phyloP scores from a whole-genome alignment of 106 monocot species.

The Acorus gramineus region DNA sequence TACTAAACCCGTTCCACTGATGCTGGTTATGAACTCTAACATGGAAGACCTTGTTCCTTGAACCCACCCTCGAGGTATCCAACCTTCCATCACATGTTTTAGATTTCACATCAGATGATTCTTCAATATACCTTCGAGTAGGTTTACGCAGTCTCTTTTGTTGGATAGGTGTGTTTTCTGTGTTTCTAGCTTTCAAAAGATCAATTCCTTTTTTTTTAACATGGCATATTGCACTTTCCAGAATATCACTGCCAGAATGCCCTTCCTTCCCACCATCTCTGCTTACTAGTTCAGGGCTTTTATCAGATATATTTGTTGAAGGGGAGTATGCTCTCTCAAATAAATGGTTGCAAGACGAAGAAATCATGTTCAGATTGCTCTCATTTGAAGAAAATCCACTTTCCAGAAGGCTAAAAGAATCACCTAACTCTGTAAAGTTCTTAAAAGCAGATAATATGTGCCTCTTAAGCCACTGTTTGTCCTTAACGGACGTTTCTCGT shows the following conservation, averaged over 20 bases:
- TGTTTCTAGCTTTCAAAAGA: not conserved
- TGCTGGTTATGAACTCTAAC: not conserved
- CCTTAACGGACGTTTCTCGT: slow-evolving; percentile 21
- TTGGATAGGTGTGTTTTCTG: slow-evolving; percentile 7
- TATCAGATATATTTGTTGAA: slow-evolving; percentile 10
- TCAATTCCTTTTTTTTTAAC: slow-evolving; percentile 1
- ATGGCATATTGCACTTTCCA: not conserved
- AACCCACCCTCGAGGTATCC: not conserved
- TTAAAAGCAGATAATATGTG: slow-evolving; percentile 25
- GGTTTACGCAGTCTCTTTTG: slow-evolving; percentile 42
- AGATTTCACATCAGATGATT: slow-evolving; percentile 29
- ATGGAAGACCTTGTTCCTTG: not conserved
- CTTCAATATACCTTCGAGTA: slow-evolving; percentile 46
- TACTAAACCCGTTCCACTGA: not conserved
- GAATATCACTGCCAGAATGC: not conserved
- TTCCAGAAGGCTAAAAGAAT: slow-evolving; percentile 8
- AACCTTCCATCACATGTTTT: slow-evolving; percentile 13
- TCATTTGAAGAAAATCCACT: slow-evolving; percentile 5
- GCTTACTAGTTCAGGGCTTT: not conserved
- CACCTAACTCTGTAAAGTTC: slow-evolving; percentile 14
- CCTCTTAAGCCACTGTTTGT: slow-evolving; percentile 36
- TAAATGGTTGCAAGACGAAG: slow-evolving; percentile 17
- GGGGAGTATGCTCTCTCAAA: slow-evolving; percentile 14
- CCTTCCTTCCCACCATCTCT: not conserved
- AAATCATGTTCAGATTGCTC: slow-evolving; percentile 18